These are phyloP conservation scores for Pseudogymnoascus sp. DNA, from an alignment of 2,329 filamentous ascomycete genomes.

Conservation along the genomic window DNA sequence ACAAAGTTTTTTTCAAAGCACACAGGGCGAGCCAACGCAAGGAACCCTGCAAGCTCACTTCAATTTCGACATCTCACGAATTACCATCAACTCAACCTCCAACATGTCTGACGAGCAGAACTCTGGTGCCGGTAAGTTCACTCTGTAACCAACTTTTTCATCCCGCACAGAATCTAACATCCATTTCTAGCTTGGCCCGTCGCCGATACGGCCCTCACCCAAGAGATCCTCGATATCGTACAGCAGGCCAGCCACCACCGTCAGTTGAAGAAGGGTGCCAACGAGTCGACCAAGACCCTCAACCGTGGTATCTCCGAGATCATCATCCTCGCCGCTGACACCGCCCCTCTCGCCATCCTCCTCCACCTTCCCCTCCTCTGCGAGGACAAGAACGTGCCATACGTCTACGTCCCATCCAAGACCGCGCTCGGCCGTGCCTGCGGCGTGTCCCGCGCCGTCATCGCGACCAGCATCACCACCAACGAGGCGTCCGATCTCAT, in stretches of 20 bases:
- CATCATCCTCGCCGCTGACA: slow-evolving; percentile 83
- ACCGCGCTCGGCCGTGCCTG: slow-evolving; percentile 82
- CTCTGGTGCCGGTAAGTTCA: slow-evolving; percentile 25
- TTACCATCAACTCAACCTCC: not conserved
- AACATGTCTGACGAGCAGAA: slow-evolving; percentile 31
- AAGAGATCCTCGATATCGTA: slow-evolving; percentile 76
- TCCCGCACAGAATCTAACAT: slow-evolving; percentile 10
- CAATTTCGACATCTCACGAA: not conserved
- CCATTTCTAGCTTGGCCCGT: slow-evolving; percentile 54
- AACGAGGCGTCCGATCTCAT: slow-evolving; percentile 86
- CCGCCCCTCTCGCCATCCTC: slow-evolving; percentile 77
- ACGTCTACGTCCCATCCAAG: slow-evolving; percentile 70
- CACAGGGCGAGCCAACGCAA: slow-evolving; percentile 55
- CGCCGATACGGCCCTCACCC: slow-evolving; percentile 65
- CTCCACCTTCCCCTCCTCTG: slow-evolving; percentile 82
- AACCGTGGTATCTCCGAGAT: slow-evolving; percentile 88
- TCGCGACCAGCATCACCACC: slow-evolving; percentile 80
- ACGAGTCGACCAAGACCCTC: slow-evolving; percentile 80
- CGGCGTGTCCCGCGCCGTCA: slow-evolving; percentile 82
- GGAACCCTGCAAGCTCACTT: slow-evolving; percentile 43
- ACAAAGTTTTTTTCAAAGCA: slow-evolving; percentile 7
- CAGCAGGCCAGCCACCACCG: slow-evolving; percentile 53
- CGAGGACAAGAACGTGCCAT: slow-evolving; percentile 72
- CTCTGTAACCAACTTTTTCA: not conserved
- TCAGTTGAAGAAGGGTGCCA: slow-evolving; percentile 84